These are phyloP conservation scores for Phytopythium boreale DNA, from an alignment of 352 stramenopile genomes.

Conservation along the genomic window DNA sequence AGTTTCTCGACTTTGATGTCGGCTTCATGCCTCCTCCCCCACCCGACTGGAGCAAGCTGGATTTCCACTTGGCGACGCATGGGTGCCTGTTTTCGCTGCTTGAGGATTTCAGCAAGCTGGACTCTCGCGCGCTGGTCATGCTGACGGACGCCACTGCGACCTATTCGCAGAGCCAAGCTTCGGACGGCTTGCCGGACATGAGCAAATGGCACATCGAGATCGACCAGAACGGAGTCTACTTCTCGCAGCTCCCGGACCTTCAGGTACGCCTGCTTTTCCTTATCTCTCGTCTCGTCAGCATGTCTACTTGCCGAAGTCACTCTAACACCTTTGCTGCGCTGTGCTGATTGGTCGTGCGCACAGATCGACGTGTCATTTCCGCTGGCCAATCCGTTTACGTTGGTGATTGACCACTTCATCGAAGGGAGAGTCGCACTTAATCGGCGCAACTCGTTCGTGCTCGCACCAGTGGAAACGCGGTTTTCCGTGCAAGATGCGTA, in stretches of 20 bases:
- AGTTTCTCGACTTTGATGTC: conserved; percentile 57
- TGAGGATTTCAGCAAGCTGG: conserved; percentile 70
- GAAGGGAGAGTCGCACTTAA: conserved; percentile 48
- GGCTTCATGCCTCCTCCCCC: conserved; percentile 61
- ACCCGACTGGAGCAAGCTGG: conserved; percentile 78
- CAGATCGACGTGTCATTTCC: conserved; percentile 85
- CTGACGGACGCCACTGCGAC: conserved; percentile 61
- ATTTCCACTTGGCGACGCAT: conserved; percentile 61
- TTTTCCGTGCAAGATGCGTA: conserved; percentile 86
- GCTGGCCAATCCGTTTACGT: conserved; percentile 74
- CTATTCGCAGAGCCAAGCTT: conserved; percentile 66
- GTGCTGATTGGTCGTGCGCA: neutral
- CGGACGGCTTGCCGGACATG: conserved; percentile 49
- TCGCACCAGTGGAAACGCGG: conserved; percentile 77
- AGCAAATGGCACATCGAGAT: conserved; percentile 81
- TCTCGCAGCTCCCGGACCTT: conserved; percentile 81
- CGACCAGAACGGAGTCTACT: conserved; percentile 80
- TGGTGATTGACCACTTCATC: conserved; percentile 83
- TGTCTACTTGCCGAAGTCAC: too few relatives aligned
- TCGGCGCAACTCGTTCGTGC: conserved; percentile 73
- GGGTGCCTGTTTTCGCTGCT: conserved; percentile 78
- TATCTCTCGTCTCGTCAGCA: too few relatives aligned
- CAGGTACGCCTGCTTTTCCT: conserved; percentile 36
- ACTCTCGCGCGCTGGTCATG: conserved; percentile 74
- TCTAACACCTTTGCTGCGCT: neutral